Percentiles rank a stretch among this genome's conserved stretches.
Conservation (phyloP, 1,139 yeast species). For the Hyphopichia wangnamkhiaoensis region DNA sequence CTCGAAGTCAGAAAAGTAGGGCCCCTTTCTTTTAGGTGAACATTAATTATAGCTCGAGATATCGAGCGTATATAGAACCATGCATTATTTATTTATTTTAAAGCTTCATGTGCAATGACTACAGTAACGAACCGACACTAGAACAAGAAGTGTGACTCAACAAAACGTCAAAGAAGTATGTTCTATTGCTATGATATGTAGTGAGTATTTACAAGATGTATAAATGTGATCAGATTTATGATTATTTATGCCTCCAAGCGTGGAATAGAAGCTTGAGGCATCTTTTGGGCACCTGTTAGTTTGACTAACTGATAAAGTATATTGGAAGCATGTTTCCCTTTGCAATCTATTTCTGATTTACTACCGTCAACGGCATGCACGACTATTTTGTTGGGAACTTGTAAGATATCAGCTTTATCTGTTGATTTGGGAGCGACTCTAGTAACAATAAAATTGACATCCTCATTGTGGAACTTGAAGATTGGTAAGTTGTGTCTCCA, state of each 20-base stretch:
- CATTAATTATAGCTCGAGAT: neutral
- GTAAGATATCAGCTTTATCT: conserved; percentile 37
- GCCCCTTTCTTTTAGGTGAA: neutral
- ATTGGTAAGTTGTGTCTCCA: conserved; percentile 78
- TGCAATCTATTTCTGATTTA: conserved; percentile 33
- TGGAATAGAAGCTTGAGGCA: conserved; percentile 30
- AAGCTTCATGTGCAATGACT: neutral
- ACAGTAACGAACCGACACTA: no score
- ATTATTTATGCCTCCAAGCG: neutral
- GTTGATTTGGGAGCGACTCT: conserved; percentile 44
- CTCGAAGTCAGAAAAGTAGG: no score
- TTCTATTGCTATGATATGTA: no score
- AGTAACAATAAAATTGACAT: conserved; percentile 59
- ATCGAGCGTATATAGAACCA: neutral
- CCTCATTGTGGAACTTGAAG: conserved; percentile 79
- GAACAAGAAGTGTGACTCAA: no score
- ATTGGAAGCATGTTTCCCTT: conserved; percentile 21
- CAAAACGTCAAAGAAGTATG: no score
- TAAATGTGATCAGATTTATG: neutral
- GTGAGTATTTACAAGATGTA: conserved; percentile 3
- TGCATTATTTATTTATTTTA: no score
- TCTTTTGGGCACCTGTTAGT: conserved; percentile 30
- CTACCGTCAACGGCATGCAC: conserved; percentile 24
- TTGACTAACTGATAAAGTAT: conserved; percentile 36
- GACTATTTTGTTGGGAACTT: conserved; percentile 48